phyloP scores from a whole-genome alignment of 495 filamentous ascomycete genomes.

The Bombardia bombarda region DNA sequence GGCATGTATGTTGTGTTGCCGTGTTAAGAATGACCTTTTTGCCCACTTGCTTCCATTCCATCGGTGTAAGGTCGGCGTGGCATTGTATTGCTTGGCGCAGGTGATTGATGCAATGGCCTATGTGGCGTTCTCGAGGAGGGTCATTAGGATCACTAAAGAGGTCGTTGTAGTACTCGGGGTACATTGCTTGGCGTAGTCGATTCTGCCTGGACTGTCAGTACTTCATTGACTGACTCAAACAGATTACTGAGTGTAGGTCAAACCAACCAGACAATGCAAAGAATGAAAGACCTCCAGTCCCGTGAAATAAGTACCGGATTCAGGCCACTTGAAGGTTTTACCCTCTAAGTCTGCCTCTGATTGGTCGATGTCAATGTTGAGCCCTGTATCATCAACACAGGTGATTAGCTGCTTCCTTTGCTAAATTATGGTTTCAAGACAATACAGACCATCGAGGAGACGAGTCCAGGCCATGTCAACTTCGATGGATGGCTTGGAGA shows the following conservation, averaged over 20 bases:
- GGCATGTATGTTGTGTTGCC: slow-evolving; percentile 1
- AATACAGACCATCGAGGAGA: too few species aligned
- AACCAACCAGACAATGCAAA: slow-evolving; percentile 1
- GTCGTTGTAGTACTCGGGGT: slow-evolving; percentile 2
- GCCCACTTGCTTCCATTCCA: slow-evolving; percentile 15
- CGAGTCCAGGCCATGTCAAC: too few species aligned
- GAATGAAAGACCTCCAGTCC: slow-evolving; percentile 5
- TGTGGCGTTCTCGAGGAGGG: slow-evolving; percentile 1
- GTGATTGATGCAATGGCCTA: slow-evolving; percentile 18
- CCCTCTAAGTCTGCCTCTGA: neutral
- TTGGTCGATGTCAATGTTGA: slow-evolving; percentile 2
- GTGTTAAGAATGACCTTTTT: slow-evolving; percentile 4
- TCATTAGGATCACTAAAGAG: neutral
- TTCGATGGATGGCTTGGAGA: too few species aligned
- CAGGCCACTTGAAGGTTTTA: slow-evolving; percentile 1
- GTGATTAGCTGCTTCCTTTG: too few species aligned
- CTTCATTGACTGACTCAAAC: neutral
- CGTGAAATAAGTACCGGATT: neutral
- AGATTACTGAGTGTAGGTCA: neutral
- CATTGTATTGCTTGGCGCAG: slow-evolving; percentile 22
- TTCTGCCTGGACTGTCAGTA: neutral
- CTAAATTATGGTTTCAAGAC: too few species aligned
- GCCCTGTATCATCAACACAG: too few species aligned
- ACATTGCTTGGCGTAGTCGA: slow-evolving; percentile 3
- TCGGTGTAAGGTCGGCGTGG: slow-evolving; percentile 20